Base-by-base conservation (phyloP, 2,329 filamentous ascomycete species). In the Microdochium nivale region DNA sequence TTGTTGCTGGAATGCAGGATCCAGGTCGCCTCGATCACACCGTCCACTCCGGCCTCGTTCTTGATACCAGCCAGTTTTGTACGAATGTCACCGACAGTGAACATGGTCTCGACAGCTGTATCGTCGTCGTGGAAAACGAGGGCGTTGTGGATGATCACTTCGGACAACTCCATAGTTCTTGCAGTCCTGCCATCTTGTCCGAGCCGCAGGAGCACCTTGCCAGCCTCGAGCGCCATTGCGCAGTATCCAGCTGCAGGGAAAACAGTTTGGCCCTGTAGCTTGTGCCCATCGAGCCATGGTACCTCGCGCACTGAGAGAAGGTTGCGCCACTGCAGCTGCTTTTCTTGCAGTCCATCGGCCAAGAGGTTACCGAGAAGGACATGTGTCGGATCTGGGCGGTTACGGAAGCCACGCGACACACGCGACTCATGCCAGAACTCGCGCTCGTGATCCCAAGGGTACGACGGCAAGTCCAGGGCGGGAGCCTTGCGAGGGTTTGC, bases 141-240 rank as follows among this genome's bases (percentile, higher is more conserved):
- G 13, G 62, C 60, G 0, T 51, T 54, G 43, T 58, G 53, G 27
- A 63, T 61, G 33, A 56, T 52, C 13, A 64, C 49, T 44, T 64
- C 57, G 21, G 51, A 51, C 33, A 62, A 30, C 8, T 30, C 27
- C 27, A 30, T 30, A 5, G 27, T 30, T 30, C 27, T 30, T 11
- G 27, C 27, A 5, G 27, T 30, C 27, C 27, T 30, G 27, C 11
- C 27, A 30, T 11, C 27, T 5, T 30, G 27, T 11, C 27, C 27
- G 11, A 30, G 35, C 16, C 35, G 5, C 35, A 23, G 25, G 13
- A 23, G 19, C 9, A 37, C 63, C 21, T 54, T 57, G 8, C 65
- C 57, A 7, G 69, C 70, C 54, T 71, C 69, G 3, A 70, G 62
- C 2, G 63, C 66, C 59, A 71, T 67, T 1, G 62, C 59, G 1